These are phyloP conservation scores for Centaurea solstitialis DNA, from an alignment of 129 eudicot species.

Conservation along the genomic window DNA sequence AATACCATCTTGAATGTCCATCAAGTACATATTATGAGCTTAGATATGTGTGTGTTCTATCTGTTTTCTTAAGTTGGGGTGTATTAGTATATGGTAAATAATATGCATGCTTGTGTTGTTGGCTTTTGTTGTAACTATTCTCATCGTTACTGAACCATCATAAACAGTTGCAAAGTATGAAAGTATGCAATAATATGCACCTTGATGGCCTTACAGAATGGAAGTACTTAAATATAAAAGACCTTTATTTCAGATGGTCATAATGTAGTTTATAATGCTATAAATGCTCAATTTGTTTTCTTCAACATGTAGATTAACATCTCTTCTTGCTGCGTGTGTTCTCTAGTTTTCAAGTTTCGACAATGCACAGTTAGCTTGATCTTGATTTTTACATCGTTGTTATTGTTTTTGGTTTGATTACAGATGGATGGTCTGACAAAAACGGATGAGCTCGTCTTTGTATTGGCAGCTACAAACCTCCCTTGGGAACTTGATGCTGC, in stretches of 20 bases:
- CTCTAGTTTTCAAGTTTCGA: too few species aligned
- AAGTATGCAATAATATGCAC: too few species aligned
- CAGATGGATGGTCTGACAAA: constrained; percentile 98
- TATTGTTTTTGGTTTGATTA: constrained; percentile 30
- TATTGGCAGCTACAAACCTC: constrained; percentile 97
- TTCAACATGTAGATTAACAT: too few species aligned
- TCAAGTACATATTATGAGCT: not conserved
- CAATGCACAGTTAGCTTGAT: not conserved
- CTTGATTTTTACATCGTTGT: not conserved
- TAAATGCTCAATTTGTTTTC: too few species aligned
- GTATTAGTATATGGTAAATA: not conserved
- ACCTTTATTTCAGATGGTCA: too few species aligned
- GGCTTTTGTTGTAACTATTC: not conserved
- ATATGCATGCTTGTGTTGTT: not conserved
- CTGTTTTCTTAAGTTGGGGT: not conserved
- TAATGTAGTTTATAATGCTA: too few species aligned
- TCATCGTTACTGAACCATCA: not conserved
- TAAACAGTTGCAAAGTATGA: too few species aligned
- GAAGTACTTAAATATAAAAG: too few species aligned
- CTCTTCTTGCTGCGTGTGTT: too few species aligned
- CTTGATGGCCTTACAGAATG: too few species aligned
- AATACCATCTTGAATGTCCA: not conserved
- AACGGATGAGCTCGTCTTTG: constrained; percentile 98
- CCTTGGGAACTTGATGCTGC: constrained; percentile 99
- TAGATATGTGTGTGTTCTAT: not conserved